Base-by-base conservation (phyloP, 805 yeast species). In the Ogataea nitratoaversa region DNA sequence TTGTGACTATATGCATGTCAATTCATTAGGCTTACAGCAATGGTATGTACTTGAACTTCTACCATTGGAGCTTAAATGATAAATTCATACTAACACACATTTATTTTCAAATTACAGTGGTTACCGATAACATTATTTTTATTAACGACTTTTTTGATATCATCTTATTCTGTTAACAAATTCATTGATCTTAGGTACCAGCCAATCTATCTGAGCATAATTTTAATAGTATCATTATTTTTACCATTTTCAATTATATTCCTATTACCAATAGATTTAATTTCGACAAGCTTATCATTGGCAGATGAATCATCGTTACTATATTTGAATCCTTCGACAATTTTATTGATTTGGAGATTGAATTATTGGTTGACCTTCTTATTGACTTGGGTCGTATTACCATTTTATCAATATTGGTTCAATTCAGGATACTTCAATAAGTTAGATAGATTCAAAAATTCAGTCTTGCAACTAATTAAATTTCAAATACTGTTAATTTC, bases 331-430 rank as follows among this genome's bases (percentile, higher is more conserved):
- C 71, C 76, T 38, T 41, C 54, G 1, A 67, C 69, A 8, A 68
- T 83, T 5, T 63, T 78, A n/a, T 54, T 68, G 4, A 54, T 83
- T 30, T 87, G 95, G 95, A 73, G 83, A 50, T 53, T 76, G 34
- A 79, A 82, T 38, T 87, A 87, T 59, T 87, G 95, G 95, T 63
- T 76, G 8, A 84, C 95, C 0, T 87, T 86, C 52, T 54, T 70
- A n/a, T 63, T 86, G 40, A 87, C 95, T 31, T 87, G 95, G 95
- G 63, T 77, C 6, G 47, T 84, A 1, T 59, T 87, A 36, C 95
- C 95, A 0, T 63, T 82, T 25, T 65, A 84, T 19, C 93, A 86
- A 57, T 82, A 80, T 49, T 87, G 74, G 66, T 81, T 78, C 49
- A 74, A 78, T 36, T 79, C 87, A 2, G 95, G 95, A 8, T 73